Base-by-base conservation (phyloP, 768 basidiomycete genomes). In the Hirschioporus abietinus region DNA sequence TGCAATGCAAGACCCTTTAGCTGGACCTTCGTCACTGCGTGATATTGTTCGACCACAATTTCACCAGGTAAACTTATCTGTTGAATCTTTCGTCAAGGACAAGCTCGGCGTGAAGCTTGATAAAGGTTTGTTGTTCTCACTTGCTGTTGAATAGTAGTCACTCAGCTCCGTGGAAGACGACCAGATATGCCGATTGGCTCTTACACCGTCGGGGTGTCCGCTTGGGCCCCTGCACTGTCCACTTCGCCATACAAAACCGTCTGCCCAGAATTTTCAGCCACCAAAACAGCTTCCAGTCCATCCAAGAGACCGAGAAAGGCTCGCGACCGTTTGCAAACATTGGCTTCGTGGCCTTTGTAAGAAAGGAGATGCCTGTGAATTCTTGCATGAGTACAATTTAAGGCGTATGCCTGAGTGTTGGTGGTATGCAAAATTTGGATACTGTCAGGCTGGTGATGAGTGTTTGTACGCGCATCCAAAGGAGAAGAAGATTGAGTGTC, bases 351-450 rank as follows among this genome's bases (percentile, higher is more conserved):
- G 97, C 17, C 83, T 99, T 20, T 99, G 97, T 79, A 99, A 99
- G 80, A 99, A 99, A 77, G 96, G 95, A 64, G 92, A 96, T 74
- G 90, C 91, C 26, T 99, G 97, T 80, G 97, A 99, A 79, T 99
- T 99, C 77, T 84, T 99, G 74, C 97, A 99, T 78, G 97, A 99
- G 80, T 99, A 98, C 81, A 97, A 99, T 76, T 84, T 99, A 63
- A 81, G 97, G 67, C 90, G 93, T 68, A 99, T 99, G 96, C 97
- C 97, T 7, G 94, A 98, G 76, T 99, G 97, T 73, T 97, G 95
- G 90, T 99, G 95, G 95, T 98, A 89, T 76, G 93, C 93, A 64
- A 97, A 96, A 77, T 96, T 95, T 73, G 97, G 97, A 18, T 99
- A 95, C 77, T 99, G 97, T 76, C 93, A 93, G 26, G 90, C 95